Base-by-base conservation (phyloP, 768 basidiomycete species). In the Hygrocybe coccinea region DNA sequence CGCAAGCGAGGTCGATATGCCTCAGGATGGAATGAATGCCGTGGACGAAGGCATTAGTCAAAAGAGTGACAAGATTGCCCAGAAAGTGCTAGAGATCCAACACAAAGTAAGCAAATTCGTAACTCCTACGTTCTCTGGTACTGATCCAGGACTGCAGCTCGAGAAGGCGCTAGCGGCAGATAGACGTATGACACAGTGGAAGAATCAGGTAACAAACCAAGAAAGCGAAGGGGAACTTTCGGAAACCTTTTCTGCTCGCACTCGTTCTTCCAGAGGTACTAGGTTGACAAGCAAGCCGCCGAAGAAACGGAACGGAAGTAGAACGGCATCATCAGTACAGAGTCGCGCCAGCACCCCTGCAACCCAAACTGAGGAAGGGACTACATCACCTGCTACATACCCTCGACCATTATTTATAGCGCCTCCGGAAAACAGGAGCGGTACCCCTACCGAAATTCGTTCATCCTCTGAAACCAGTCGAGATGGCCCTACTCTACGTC, bases 61-160 rank as follows among this genome's bases (percentile, higher is more conserved):
- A 65, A 85, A 86, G 67, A 92, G 87, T 60, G 93, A 95, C 62
- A 84, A 82, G 65, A 94, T 97, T 54, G 87, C 90, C 22, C 83
- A 89, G 67, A 91, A 93, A 69, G 89, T 97, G 45, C 65, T 88
- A 47, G 84, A 88, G 69, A 95, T 97, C 56, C 92, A 95, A 72
- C 84, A 89, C 60, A 95, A 95, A 83, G 93, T 92, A 43, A 53
- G 12, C 33, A n/a, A n/a, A n/a, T 37, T 19, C 2, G 49, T 39
- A 43, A 10, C 15, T 21, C 11, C 36, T 48, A 12, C 15, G 22
- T 14, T 43, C 25, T 4, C 5, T 35, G 44, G n/a, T 53, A 11
- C 17, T 36, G 15, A 22, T 35, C 29, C 62, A 60, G 34, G 34
- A 35, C 58, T 22, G 49, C 57, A 93, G 91, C 75, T 94, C 54